Evolutionary conservation across 2,329 filamentous ascomycete genomes (phyloP).

Genomic region (Aspergillus spinulosporus): DNA sequence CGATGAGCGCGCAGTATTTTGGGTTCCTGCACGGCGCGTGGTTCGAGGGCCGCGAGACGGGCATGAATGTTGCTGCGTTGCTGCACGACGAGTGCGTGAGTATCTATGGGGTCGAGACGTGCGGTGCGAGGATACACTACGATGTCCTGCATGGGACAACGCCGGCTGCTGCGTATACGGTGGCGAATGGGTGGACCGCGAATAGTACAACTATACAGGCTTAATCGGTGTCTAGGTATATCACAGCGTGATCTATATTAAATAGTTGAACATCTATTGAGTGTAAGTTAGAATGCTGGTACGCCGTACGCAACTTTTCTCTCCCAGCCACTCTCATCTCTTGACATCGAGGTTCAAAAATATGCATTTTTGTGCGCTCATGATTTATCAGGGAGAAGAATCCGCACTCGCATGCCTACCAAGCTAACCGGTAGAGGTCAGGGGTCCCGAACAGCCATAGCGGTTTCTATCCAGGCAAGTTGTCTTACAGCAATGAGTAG

Average conservation of each 20-base stretch:
- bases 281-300: too few species aligned
- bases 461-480: too few species aligned
- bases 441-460: too few species aligned
- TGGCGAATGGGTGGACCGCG: constrained; percentile 32
- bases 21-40: constrained; percentile 66
- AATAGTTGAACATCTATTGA: neutral
- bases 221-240: neutral
- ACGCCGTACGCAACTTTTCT: too few species aligned
- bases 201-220: constrained; percentile 23
- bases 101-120: constrained; percentile 13
- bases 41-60: constrained; percentile 55
- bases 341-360: too few species aligned
- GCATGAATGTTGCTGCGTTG: constrained; percentile 35
- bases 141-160: constrained; percentile 34
- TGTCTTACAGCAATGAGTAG: too few species aligned
- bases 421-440: too few species aligned
- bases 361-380: too few species aligned
- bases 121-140: constrained; percentile 30
- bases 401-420: too few species aligned
- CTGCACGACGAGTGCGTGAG: constrained; percentile 23
- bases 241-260: neutral
- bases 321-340: too few species aligned
- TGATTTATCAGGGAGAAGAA: too few species aligned
- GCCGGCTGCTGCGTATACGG: constrained; percentile 30
- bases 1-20: constrained; percentile 62